Conservation (phyloP, 306 rosid species). For the Cicer judaicum region DNA sequence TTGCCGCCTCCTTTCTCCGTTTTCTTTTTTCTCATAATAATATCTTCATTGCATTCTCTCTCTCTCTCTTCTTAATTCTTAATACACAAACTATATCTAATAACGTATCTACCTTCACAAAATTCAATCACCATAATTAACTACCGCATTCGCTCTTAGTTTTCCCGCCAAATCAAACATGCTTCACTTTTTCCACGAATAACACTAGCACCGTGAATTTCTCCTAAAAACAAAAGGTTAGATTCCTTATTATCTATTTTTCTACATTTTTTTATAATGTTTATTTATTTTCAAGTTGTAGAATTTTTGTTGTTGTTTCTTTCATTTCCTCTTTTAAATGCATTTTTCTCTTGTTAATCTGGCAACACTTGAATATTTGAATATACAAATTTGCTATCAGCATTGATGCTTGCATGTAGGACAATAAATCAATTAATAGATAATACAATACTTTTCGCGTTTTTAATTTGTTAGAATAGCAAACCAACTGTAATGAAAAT, state of each 20-base stretch:
- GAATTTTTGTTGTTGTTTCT: slow-evolving; percentile 10
- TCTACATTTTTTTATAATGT: neutral
- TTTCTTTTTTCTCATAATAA: no score
- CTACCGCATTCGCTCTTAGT: neutral
- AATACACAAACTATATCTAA: neutral
- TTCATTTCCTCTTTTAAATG: neutral
- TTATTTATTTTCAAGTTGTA: neutral
- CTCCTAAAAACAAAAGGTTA: neutral
- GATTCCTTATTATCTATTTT: slow-evolving; percentile 14
- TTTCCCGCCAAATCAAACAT: slow-evolving; percentile 27
- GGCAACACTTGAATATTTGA: slow-evolving; percentile 1
- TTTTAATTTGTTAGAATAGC: neutral
- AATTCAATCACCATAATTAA: neutral
- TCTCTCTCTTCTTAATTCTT: neutral
- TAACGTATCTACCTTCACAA: neutral
- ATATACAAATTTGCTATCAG: neutral
- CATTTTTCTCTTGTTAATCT: slow-evolving; percentile 8
- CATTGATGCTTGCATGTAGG: neutral
- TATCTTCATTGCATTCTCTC: neutral
- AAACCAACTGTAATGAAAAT: no score
- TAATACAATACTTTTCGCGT: neutral
- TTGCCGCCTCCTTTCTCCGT: slow-evolving; percentile 1
- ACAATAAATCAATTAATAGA: neutral
- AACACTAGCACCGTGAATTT: slow-evolving; percentile 14
- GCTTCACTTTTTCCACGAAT: neutral